Evolutionary conservation across 2,329 filamentous ascomycete species (phyloP).

Genomic region (Fusarium ramigenum): DNA sequence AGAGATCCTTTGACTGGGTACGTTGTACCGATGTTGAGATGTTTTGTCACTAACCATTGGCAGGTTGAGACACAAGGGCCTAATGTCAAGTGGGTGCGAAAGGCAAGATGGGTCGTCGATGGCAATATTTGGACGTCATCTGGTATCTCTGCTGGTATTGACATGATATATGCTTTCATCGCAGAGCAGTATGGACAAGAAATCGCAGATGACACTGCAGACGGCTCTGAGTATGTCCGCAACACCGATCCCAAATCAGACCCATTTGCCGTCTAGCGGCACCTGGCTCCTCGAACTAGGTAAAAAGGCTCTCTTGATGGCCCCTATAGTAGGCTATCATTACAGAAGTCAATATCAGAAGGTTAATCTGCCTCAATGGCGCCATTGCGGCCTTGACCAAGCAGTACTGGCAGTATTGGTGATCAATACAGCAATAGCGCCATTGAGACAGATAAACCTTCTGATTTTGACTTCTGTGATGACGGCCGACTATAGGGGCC

Average conservation of each 20-base stretch:
- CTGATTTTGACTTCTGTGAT: not conserved
- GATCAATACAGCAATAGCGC: not conserved
- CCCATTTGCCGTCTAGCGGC: constrained; percentile 58
- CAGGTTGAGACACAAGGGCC: constrained; percentile 52
- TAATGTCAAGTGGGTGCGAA: constrained; percentile 62
- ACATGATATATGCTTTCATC: constrained; percentile 50
- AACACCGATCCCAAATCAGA: constrained; percentile 60
- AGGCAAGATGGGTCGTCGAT: constrained; percentile 68
- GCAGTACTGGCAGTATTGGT: not conserved
- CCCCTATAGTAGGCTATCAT: not conserved
- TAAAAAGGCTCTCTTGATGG: not conserved
- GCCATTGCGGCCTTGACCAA: too few relatives aligned
- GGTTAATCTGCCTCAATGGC: too few relatives aligned
- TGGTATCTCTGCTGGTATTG: constrained; percentile 60
- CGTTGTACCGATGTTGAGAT: rapidly evolving
- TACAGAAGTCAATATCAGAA: too few relatives aligned
- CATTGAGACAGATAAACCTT: not conserved
- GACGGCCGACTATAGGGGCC: not conserved
- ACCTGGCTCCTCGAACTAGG: too few relatives aligned
- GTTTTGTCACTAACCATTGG: not conserved
- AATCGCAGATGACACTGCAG: constrained; percentile 58
- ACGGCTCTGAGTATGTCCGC: constrained; percentile 66
- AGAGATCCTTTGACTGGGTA: constrained; percentile 55
- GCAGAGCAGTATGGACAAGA: constrained; percentile 58
- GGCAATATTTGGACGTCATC: constrained; percentile 70